Percentiles rank a stretch among this genome's conserved stretches.
phyloP scores from a whole-genome alignment of 176 grass and related monocot genomes.

The Alloteropsis semialata region DNA sequence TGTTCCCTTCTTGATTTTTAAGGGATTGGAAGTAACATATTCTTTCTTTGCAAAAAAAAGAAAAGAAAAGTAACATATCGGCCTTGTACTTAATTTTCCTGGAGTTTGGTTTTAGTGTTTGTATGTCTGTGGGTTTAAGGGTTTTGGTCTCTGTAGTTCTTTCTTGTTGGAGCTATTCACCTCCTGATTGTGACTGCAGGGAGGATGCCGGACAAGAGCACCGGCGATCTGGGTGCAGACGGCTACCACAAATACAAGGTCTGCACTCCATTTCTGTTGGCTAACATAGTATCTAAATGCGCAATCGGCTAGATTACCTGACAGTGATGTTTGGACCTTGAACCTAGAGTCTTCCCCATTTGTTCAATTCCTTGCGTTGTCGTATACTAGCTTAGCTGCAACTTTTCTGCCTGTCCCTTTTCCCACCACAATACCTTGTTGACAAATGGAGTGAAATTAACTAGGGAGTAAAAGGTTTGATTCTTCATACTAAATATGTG shows the following conservation, averaged over 20 bases:
- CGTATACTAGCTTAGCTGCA: neutral
- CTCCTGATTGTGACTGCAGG: constrained; percentile 21
- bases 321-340: neutral
- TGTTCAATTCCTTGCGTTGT: neutral
- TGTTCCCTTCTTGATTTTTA: too few species aligned
- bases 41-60: too few species aligned
- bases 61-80: neutral
- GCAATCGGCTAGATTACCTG: neutral
- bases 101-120: neutral
- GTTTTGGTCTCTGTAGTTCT: neutral
- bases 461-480: neutral
- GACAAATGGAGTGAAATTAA: constrained; percentile 8
- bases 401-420: neutral
- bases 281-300: neutral
- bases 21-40: neutral
- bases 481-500: neutral
- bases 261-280: neutral
- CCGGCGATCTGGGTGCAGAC: constrained; percentile 50
- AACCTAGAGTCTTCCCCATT: neutral
- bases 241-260: constrained; percentile 92
- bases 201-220: constrained; percentile 69
- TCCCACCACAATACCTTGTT: neutral
- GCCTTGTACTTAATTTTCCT: neutral
- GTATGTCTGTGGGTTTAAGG: neutral
- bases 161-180: neutral